Evolutionary conservation across 768 basidiomycete species (phyloP), one percentile per base, ranked within the genome.

Genomic region (Mycena amicta): DNA sequence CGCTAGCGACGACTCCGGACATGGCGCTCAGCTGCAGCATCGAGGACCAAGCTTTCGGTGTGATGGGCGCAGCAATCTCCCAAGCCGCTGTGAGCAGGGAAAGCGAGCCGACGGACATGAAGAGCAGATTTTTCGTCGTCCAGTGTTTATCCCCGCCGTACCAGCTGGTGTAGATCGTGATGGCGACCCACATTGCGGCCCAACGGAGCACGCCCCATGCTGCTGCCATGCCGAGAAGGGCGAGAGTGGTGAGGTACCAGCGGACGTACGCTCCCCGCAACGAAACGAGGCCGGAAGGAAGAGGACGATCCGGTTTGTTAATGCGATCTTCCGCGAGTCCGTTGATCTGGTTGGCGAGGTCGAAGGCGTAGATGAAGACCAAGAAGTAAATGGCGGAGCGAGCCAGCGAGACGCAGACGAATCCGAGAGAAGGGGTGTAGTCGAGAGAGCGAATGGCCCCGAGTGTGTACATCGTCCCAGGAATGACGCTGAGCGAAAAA

Each of bases 1-100:
- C 71, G 37, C 75, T 77, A 3, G 74, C 71, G 1, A 76, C 75
- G 1, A 77, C 72, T 3, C 72, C 60, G 45, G 76, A 70, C 18
- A 76, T 67, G 20, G 54, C 66, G 57, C 55, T 53, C 20, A 56
- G 33, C 23, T 27, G 16, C 5, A 52, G 16, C 6, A 45, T 52
- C 50, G 51, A 56, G 5, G 37, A 37, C 23, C 28, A 22, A 20
- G 40, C 28, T 5, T 29, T 45, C 5, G 55, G 16, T 1, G 31
- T 41, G 6, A 53, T 47, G 16, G 55, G 54, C n/a, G 51, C 28
- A 3, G 40, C 51, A 23, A 56, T 43, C 0, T 23, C 51, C 60
- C 60, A 61, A 3, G 55, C 22, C 1, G 55, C 51, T 15, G 37
- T 43, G 20, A 61, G 27, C 4, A 53, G 31, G 20, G 46, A 52